Evolutionary conservation across 1,284 basidiomycete species (phyloP).

Genomic region (Moesziomyces parantarcticus): DNA sequence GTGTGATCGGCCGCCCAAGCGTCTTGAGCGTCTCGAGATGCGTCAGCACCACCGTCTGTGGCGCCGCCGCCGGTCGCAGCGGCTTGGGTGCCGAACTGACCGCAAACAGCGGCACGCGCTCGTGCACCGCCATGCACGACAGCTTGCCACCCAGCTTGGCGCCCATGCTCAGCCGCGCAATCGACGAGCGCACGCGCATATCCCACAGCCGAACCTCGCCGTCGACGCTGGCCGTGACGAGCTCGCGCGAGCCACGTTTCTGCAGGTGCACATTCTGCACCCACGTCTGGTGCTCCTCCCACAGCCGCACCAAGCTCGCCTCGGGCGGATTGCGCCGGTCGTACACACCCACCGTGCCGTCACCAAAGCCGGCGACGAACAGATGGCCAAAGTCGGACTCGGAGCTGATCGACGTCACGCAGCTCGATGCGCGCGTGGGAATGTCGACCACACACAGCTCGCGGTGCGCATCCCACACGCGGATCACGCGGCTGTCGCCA

Average conservation of each 20-base stretch:
- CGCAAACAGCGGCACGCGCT: constrained; percentile 85
- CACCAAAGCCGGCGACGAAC: constrained; percentile 91
- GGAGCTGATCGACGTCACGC: constrained; percentile 84
- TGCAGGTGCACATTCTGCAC: constrained; percentile 91
- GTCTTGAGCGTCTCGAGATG: constrained; percentile 45
- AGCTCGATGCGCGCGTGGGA: constrained; percentile 87
- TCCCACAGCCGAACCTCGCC: constrained; percentile 95
- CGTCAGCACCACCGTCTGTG: constrained; percentile 49
- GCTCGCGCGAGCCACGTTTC: constrained; percentile 77
- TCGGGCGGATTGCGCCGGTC: constrained; percentile 88
- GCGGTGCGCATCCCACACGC: constrained; percentile 94
- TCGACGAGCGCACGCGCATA: constrained; percentile 79
- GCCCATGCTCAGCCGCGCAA: constrained; percentile 76
- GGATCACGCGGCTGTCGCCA: constrained; percentile 88
- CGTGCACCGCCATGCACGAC: constrained; percentile 87
- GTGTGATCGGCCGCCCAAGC: constrained; percentile 36
- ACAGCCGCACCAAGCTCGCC: constrained; percentile 83
- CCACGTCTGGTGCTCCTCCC: constrained; percentile 84
- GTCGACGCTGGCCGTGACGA: constrained; percentile 90
- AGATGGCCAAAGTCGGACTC: constrained; percentile 82
- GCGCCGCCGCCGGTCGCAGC: constrained; percentile 21
- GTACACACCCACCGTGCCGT: constrained; percentile 89
- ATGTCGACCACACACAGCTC: constrained; percentile 86
- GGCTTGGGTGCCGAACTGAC: constrained; percentile 67
- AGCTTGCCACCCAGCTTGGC: constrained; percentile 69